phyloP scores from a whole-genome alignment of 2,329 filamentous ascomycete species.

The Sporothrix mexicana region DNA sequence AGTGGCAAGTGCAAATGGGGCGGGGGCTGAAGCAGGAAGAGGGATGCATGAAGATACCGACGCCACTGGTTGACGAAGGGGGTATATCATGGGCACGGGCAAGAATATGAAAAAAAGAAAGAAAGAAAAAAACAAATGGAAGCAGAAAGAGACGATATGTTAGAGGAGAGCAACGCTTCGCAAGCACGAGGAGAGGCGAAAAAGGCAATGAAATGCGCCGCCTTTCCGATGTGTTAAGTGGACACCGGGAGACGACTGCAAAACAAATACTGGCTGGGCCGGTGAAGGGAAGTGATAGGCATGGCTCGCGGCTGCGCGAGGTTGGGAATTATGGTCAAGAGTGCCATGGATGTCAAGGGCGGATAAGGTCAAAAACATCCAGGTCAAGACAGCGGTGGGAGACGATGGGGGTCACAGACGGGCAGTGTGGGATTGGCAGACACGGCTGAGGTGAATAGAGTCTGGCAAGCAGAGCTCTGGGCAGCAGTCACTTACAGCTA shows the following conservation, averaged over 20 bases:
- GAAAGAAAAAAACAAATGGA: background rate
- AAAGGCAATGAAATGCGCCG: background rate
- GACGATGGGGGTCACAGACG: background rate
- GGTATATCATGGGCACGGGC: background rate
- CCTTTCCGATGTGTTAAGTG: background rate
- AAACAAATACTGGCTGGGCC: background rate
- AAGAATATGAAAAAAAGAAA: background rate
- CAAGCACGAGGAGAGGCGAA: background rate
- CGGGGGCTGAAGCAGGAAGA: constrained; percentile 2
- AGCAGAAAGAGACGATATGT: background rate
- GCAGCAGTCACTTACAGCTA: background rate
- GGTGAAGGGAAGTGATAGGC: background rate
- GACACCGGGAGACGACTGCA: background rate
- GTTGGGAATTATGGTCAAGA: background rate
- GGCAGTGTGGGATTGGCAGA: background rate
- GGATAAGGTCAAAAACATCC: background rate
- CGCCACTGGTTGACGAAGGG: constrained; percentile 9
- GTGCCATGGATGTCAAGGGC: background rate
- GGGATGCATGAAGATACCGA: background rate
- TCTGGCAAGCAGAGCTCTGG: background rate
- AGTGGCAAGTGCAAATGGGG: constrained; percentile 10
- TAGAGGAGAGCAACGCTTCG: background rate
- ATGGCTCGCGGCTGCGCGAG: background rate
- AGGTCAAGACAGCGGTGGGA: constrained; percentile 1
- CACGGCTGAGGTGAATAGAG: background rate